These are phyloP conservation scores for Beauveria scarabaeidicola DNA, from an alignment of 2,329 filamentous ascomycete genomes.

Conservation along the genomic window DNA sequence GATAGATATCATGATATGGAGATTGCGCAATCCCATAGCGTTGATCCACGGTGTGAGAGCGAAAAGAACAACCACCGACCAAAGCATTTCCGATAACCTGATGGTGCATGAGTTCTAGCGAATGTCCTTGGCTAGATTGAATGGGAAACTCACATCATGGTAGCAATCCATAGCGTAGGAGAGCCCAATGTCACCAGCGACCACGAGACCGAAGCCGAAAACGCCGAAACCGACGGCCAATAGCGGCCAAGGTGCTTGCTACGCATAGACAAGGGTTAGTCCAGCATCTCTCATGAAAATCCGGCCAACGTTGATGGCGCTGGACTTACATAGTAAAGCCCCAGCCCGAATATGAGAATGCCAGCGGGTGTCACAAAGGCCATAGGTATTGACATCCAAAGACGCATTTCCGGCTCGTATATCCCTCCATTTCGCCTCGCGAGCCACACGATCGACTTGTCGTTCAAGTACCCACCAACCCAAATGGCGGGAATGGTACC, in stretches of 20 bases:
- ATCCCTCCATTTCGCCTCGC: constrained; percentile 29
- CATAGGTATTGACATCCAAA: constrained; percentile 22
- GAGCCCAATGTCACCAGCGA: constrained; percentile 25
- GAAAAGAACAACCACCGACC: constrained; percentile 17
- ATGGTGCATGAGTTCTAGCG: background rate
- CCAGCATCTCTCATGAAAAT: background rate
- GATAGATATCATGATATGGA: constrained; percentile 11
- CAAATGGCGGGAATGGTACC: constrained; percentile 28
- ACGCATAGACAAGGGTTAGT: background rate
- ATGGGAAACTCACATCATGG: constrained; percentile 21
- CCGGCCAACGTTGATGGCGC: too few relatives aligned
- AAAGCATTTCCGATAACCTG: constrained; percentile 20
- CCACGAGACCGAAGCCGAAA: constrained; percentile 29
- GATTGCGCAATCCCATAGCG: constrained; percentile 15
- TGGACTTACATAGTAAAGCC: constrained; percentile 22
- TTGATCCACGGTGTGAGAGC: constrained; percentile 17
- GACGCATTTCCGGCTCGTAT: constrained; percentile 36
- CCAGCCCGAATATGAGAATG: constrained; percentile 28
- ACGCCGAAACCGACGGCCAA: constrained; percentile 26
- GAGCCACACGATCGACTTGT: constrained; percentile 28
- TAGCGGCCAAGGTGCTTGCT: constrained; percentile 30
- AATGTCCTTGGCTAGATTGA: background rate
- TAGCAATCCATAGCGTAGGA: constrained; percentile 29
- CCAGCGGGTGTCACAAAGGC: constrained; percentile 24
- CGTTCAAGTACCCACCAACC: constrained; percentile 29